Conservation (phyloP, 768 basidiomycete genomes). For the Serpula lacrymans region DNA sequence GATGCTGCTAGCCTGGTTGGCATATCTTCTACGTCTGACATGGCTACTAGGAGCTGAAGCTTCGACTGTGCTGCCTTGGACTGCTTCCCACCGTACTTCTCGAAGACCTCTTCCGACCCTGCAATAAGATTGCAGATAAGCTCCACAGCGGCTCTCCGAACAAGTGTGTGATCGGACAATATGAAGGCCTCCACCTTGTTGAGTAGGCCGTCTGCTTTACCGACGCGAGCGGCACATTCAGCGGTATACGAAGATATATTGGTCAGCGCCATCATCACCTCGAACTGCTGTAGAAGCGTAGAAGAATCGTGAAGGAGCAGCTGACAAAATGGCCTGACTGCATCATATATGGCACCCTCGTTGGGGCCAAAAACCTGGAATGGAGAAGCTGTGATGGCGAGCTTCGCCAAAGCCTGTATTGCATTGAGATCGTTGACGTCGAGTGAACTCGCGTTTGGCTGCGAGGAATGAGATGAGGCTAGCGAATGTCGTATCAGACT, state of each 20-base stretch:
- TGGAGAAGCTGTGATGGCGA: conserved; percentile 90
- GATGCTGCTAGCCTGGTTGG: conserved; percentile 87
- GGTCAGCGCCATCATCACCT: conserved; percentile 93
- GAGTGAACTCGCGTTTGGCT: conserved; percentile 25
- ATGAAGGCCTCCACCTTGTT: conserved; percentile 69
- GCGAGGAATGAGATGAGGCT: conserved; percentile 27
- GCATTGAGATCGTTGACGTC: conserved; percentile 52
- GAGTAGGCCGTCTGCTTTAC: conserved; percentile 54
- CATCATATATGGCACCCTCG: conserved; percentile 71
- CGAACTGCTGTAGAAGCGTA: conserved; percentile 81
- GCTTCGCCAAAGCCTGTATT: conserved; percentile 88
- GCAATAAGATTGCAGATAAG: conserved; percentile 88
- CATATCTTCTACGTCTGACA: conserved; percentile 84
- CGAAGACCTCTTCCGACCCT: conserved; percentile 73
- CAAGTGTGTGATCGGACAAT: conserved; percentile 76
- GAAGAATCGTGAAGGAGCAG: conserved; percentile 69
- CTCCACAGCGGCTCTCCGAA: conserved; percentile 87
- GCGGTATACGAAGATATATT: conserved; percentile 83
- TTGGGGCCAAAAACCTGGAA: conserved; percentile 88
- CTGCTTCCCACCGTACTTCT: conserved; percentile 56
- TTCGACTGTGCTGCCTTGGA: conserved; percentile 49
- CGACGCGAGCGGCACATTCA: conserved; percentile 64
- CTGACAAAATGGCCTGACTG: conserved; percentile 75
- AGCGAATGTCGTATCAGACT: conserved; percentile 52
- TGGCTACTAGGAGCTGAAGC: conserved; percentile 77